Percentiles rank a stretch among this genome's conserved stretches.
Evolutionary conservation across 169 alveolate genomes (phyloP).

Genomic region (Cryptosporidium meleagridis): DNA sequence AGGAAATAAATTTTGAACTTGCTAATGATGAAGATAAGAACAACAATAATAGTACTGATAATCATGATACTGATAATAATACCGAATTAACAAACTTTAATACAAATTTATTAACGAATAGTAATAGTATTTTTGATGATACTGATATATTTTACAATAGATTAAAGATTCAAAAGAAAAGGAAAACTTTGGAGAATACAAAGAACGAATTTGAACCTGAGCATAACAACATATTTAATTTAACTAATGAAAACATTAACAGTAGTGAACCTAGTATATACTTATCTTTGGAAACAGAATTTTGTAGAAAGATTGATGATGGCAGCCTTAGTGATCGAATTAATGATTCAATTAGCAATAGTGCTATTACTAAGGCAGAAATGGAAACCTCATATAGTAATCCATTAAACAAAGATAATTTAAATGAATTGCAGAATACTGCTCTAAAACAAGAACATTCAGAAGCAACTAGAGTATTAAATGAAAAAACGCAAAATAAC

Average conservation of each 20-base stretch:
- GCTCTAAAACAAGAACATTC: neutral
- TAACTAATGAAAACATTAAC: neutral
- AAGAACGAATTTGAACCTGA: neutral
- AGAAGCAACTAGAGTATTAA: neutral
- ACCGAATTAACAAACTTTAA: slow-evolving; percentile 16
- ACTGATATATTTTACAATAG: slow-evolving; percentile 1
- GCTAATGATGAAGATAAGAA: neutral
- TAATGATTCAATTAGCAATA: neutral
- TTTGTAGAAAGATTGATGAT: slow-evolving; percentile 19
- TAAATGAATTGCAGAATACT: neutral
- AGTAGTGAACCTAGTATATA: neutral
- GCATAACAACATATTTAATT: no score
- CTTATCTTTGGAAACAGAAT: slow-evolving; percentile 58
- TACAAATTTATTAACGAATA: slow-evolving; percentile 9
- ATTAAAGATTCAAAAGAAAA: slow-evolving; percentile 31
- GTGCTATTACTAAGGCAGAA: neutral
- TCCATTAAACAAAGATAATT: neutral
- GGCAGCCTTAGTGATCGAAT: neutral
- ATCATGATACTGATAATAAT: neutral
- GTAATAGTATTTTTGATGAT: slow-evolving; percentile 43
- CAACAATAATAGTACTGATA: neutral
- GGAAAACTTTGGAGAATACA: neutral
- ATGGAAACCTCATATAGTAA: neutral
- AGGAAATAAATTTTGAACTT: neutral
- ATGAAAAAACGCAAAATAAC: neutral